Evolutionary conservation across 2,329 filamentous ascomycete species (phyloP).

Genomic region (Xylariaceae sp.): DNA sequence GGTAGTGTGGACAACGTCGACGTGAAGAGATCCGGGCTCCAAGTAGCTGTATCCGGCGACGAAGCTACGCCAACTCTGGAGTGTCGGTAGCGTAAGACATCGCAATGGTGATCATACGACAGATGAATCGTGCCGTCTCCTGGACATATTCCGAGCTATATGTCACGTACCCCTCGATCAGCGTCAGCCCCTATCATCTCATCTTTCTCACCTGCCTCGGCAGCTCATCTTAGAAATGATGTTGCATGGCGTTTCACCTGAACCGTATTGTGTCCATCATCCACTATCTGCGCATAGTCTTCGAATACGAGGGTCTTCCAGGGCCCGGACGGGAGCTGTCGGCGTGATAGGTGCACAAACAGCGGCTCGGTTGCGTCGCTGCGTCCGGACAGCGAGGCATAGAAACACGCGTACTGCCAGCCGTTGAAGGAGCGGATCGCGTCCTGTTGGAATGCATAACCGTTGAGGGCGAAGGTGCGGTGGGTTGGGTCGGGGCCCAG

Average conservation of each 20-base stretch:
- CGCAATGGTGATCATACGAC: slow-evolving; percentile 47
- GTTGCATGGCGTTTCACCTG: slow-evolving; percentile 30
- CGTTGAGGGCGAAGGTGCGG: slow-evolving; percentile 38
- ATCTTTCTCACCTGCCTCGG: not conserved
- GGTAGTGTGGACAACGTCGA: slow-evolving; percentile 34
- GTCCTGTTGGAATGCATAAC: slow-evolving; percentile 45
- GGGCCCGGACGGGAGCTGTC: slow-evolving; percentile 35
- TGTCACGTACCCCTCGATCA: slow-evolving; percentile 1
- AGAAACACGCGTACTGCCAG: slow-evolving; percentile 46
- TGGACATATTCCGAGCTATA: slow-evolving; percentile 40
- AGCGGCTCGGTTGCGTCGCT: slow-evolving; percentile 29
- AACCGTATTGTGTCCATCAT: slow-evolving; percentile 49
- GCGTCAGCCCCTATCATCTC: slow-evolving; percentile 3
- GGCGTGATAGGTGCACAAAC: slow-evolving; percentile 41
- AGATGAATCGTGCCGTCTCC: slow-evolving; percentile 49
- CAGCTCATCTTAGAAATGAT: not conserved
- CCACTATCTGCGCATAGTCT: slow-evolving; percentile 44
- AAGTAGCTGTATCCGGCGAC: slow-evolving; percentile 28
- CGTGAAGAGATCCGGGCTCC: slow-evolving; percentile 35
- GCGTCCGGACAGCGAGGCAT: slow-evolving; percentile 26
- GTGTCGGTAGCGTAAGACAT: slow-evolving; percentile 37
- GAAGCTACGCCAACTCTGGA: slow-evolving; percentile 32
- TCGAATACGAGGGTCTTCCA: slow-evolving; percentile 45
- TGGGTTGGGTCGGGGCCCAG: slow-evolving; percentile 35
- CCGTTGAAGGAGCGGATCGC: slow-evolving; percentile 41